Base-by-base conservation (phyloP, 768 basidiomycete species). In the Mycena haematopus region DNA sequence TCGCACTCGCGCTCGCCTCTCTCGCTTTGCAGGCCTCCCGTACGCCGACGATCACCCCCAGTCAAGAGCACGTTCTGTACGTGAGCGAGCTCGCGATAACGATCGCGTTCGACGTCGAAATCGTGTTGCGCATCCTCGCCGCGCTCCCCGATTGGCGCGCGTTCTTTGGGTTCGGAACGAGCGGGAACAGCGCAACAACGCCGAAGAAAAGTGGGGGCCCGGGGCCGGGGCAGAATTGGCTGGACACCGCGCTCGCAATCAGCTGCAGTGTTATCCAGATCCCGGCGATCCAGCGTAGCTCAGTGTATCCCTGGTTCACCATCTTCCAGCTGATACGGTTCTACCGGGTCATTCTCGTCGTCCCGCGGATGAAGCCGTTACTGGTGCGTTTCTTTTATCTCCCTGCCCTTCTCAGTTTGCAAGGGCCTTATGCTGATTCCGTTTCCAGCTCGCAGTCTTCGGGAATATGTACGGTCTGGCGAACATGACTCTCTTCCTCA, bases 401-500 rank as follows among this genome's bases (percentile, higher is more conserved):
- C 56, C n/a, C 25, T n/a, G 17, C 33, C 15, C 44, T 40, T 38
- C 19, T n/a, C n/a, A n/a, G n/a, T n/a, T n/a, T n/a, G n/a, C n/a
- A n/a, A n/a, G n/a, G 40, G 15, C 15, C 55, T 0, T 45, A 10
- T 10, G 44, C 10, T 45, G 21, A 45, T n/a, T 10, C 21, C 10
- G 7, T 22, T 21, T 11, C 22, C 65, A 95, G 95, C 79, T 92
- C 19, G 89, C 90, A 1, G 91, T 97, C 1, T 95, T 96, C 68
- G 95, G 96, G 11, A 95, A 95, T 72, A 86, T 97, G 81, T 89
- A 90, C 62, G 95, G 93, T 75, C 80, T 99, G 21, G 79, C 82
- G 29, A 99, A 98, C 81, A 96, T 97, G 93, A 83, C 90, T 8
- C 73, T 96, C 33, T 98, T 99, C 79, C 82, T 99, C 22, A 75